These are phyloP conservation scores for Cichorium intybus DNA, from an alignment of 140 eudicot species.

Conservation along the genomic window DNA sequence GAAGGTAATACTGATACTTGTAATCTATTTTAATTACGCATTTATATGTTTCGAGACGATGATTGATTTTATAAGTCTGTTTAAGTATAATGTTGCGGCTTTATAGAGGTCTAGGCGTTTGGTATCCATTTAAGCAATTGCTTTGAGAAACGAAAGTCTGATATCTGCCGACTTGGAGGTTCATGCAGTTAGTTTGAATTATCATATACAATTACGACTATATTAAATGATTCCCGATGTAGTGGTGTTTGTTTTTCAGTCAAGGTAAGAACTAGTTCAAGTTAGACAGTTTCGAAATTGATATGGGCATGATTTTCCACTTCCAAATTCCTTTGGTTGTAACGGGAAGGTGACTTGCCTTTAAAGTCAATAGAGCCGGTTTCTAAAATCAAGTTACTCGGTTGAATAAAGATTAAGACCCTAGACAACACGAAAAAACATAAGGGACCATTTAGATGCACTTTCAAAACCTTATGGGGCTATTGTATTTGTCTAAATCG, in stretches of 20 bases:
- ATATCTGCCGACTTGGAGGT: not conserved
- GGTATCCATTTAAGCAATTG: not conserved
- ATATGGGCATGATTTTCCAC: not conserved
- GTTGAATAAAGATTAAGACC: no score
- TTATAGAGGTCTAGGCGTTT: conserved; percentile 2
- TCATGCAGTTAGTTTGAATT: conserved; percentile 1
- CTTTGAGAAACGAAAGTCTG: not conserved
- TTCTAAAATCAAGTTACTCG: no score
- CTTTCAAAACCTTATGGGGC: no score
- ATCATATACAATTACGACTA: conserved; percentile 10
- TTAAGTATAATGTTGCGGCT: conserved; percentile 12
- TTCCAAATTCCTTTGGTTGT: no score
- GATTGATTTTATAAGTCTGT: conserved; percentile 15
- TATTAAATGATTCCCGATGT: not conserved
- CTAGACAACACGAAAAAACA: no score
- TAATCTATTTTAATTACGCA: not conserved
- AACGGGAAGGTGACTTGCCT: no score
- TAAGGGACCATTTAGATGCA: no score
- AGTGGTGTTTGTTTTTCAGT: not conserved
- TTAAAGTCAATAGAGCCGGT: no score
- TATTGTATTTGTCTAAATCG: no score
- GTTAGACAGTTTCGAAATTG: conserved; percentile 5
- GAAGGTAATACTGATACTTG: conserved; percentile 11
- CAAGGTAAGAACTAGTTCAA: conserved; percentile 8
- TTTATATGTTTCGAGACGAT: not conserved